phyloP scores from a whole-genome alignment of 116 monocot species.

The Papilionanthe hybrid region DNA sequence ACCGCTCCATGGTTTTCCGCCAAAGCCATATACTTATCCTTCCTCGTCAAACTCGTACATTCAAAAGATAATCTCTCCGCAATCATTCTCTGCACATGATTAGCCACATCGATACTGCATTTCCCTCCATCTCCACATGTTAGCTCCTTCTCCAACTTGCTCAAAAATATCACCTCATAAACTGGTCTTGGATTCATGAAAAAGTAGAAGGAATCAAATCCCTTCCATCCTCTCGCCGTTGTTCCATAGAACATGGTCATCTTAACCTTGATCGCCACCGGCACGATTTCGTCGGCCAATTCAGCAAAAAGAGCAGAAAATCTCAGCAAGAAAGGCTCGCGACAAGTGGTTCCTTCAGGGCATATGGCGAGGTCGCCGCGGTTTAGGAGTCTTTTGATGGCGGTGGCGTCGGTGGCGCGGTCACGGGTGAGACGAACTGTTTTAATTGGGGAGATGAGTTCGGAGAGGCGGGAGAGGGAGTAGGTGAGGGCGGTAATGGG shows the following conservation, averaged over 20 bases:
- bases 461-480: not conserved
- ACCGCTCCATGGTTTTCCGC: slow-evolving; percentile 56
- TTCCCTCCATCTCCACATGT: slow-evolving; percentile 4
- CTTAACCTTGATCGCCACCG: not conserved
- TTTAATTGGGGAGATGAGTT: not conserved
- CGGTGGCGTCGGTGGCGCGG: not conserved
- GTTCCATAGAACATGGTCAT: slow-evolving; percentile 34
- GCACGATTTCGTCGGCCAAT: slow-evolving; percentile 24
- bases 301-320: slow-evolving; percentile 42
- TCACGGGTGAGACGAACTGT: not conserved
- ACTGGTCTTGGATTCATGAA: slow-evolving; percentile 30
- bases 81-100: not conserved
- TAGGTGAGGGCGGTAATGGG: not conserved
- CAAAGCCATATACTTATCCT: slow-evolving; percentile 62
- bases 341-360: not conserved
- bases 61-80: slow-evolving; percentile 29
- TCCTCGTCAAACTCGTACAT: slow-evolving; percentile 69
- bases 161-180: slow-evolving; percentile 28
- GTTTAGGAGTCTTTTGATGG: not conserved
- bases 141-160: slow-evolving; percentile 8
- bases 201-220: slow-evolving; percentile 25
- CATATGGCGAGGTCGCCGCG: not conserved
- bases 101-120: slow-evolving; percentile 21
- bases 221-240: slow-evolving; percentile 31
- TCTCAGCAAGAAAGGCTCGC: slow-evolving; percentile 3